Conservation (phyloP, 176 grass and related monocot genomes). For the Chrysopogon serrulatus region DNA sequence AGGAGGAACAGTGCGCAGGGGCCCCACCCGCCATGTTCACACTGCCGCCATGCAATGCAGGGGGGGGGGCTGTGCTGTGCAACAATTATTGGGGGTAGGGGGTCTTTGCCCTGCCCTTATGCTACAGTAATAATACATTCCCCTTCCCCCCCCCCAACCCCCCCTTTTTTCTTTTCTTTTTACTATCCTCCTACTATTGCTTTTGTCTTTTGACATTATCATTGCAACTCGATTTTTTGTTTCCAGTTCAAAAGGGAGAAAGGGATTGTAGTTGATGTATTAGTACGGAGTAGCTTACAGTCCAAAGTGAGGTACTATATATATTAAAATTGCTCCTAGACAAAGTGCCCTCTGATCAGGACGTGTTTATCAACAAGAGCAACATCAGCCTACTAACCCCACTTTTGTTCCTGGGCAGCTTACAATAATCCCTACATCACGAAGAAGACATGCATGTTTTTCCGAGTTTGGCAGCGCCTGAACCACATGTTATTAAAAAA, state of each 20-base stretch:
- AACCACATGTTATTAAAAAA: too few species aligned
- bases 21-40: conserved; percentile 19
- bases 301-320: background rate
- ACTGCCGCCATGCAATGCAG: conserved; percentile 33
- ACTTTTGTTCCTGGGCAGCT: background rate
- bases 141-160: too few species aligned
- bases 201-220: too few species aligned
- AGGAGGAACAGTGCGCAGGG: background rate
- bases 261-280: background rate
- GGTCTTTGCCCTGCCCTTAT: too few species aligned
- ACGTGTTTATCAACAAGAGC: background rate
- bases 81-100: conserved; percentile 48
- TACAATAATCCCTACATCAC: conserved; percentile 32
- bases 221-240: background rate
- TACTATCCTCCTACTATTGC: background rate
- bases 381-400: background rate
- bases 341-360: background rate
- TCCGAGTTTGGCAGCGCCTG: too few species aligned
- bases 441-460: too few species aligned
- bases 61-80: background rate
- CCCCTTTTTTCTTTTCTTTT: background rate
- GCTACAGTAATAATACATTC: too few species aligned
- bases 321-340: background rate
- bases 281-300: too few species aligned
- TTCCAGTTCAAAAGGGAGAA: background rate